Evolutionary conservation across 345 rosid species (phyloP), one percentile per base, ranked within the genome.

Genomic region (Populus davidiana): DNA sequence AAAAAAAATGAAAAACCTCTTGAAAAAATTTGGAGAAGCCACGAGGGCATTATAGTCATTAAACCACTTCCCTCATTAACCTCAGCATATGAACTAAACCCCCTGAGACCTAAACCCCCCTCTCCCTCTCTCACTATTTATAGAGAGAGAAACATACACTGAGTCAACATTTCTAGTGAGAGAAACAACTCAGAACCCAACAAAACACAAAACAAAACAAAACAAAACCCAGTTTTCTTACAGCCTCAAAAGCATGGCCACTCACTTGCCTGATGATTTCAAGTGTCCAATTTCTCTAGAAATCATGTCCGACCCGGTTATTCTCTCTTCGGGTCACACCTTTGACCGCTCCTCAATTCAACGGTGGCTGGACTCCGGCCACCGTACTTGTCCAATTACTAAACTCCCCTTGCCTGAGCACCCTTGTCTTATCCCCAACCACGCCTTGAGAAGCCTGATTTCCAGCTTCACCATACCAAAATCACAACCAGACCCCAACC

Each of bases 291-390:
- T 96, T 76, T 96, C 99, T 2, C 95, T 93, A 0, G 98, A 93
- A 72, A 84, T 96, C 52, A 96, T 96, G 99, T 88, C 99, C 41
- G 99, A 96, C 93, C 99, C 98, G 43, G 99, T 96, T 13, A 96
- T 96, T 73, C 87, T 96, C 35, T 86, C 94, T 31, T 91, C 99
- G 68, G 99, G 99, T 71, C 98, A 96, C 81, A 94, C 99, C 78
- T 96, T 96, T 81, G 99, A 94, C 82, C 95, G 99, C 10, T 70
- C 88, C 49, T 93, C 97, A 35, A 94, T 96, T 87, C 97, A 93
- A 71, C 89, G 91, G 3, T 96, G 99, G 99, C 86, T 94, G 1
- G 97, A 96, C 78, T 65, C 94, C 79, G 97, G 99, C 76, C 89
- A 90, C 81, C 97, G 98, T 3, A 88, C 91, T 61, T 96, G 98